phyloP scores from a whole-genome alignment of 768 basidiomycete genomes.

The Boletales sp. region DNA sequence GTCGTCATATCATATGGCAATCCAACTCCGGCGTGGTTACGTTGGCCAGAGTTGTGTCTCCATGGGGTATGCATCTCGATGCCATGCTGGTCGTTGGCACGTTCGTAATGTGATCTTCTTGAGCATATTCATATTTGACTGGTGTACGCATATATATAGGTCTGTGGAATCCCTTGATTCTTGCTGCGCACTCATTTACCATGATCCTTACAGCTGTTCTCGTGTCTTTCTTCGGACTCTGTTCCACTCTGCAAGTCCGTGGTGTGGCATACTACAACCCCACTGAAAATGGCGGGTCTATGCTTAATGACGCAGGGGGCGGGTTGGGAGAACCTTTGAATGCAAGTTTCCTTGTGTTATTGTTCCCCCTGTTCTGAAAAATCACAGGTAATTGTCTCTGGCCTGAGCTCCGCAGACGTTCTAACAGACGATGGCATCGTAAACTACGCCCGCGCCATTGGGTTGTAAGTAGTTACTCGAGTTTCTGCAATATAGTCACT shows the following conservation, averaged over 20 bases:
- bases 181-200: too few species aligned
- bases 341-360: constrained; percentile 16
- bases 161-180: too few species aligned
- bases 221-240: background rate
- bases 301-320: constrained; percentile 39
- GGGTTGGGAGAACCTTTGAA: constrained; percentile 43
- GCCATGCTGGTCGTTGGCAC: too few species aligned
- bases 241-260: background rate
- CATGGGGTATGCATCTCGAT: too few species aligned
- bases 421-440: constrained; percentile 53
- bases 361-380: background rate
- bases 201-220: background rate
- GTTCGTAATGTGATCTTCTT: too few species aligned
- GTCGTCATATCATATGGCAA: too few species aligned
- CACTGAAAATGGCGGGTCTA: constrained; percentile 37
- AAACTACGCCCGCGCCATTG: constrained; percentile 57
- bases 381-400: constrained; percentile 58
- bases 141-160: too few species aligned
- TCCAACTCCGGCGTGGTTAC: too few species aligned
- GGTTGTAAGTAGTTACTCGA: constrained; percentile 44
- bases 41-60: too few species aligned
- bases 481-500: background rate
- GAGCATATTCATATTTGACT: too few species aligned
- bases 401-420: constrained; percentile 52
- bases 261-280: constrained; percentile 35